These are phyloP conservation scores for Leucaena leucocephala DNA, from an alignment of 306 rosid species.

Conservation along the genomic window DNA sequence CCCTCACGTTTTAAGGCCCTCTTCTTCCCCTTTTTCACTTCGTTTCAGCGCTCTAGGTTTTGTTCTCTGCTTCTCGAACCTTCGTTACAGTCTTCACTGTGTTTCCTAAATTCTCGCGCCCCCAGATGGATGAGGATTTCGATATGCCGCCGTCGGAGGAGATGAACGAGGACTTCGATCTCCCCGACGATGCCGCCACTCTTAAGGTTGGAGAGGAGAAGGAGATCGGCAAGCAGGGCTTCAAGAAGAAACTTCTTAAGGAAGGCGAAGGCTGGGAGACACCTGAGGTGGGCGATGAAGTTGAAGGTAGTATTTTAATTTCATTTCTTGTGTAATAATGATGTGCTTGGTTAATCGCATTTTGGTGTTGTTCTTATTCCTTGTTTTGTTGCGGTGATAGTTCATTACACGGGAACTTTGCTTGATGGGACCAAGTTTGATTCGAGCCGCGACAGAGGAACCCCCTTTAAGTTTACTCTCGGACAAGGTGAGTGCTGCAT, in stretches of 20 bases:
- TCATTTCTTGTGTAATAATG: no score
- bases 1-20: neutral
- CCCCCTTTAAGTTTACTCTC: constrained; percentile 82
- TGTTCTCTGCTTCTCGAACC: neutral
- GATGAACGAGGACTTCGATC: constrained; percentile 70
- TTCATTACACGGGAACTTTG: constrained; percentile 89
- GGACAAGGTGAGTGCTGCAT: constrained; percentile 70
- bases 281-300: constrained; percentile 88
- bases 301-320: constrained; percentile 54
- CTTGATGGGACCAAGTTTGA: constrained; percentile 90
- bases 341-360: no score
- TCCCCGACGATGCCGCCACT: constrained; percentile 44
- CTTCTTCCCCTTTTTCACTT: no score
- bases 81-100: neutral
- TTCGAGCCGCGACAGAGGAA: constrained; percentile 81
- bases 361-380: no score
- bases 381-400: constrained; percentile 35
- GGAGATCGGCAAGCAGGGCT: constrained; percentile 77
- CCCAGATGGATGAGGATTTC: constrained; percentile 66
- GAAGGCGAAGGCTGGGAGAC: constrained; percentile 82
- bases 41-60: neutral
- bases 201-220: constrained; percentile 89
- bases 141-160: constrained; percentile 57
- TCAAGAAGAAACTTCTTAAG: constrained; percentile 88
- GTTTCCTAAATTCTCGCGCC: neutral